A percentile compares a stretch with the other conserved stretches of the same genome.
Conservation (phyloP, 352 stramenopile genomes). For the Phytophthora citricola region DNA sequence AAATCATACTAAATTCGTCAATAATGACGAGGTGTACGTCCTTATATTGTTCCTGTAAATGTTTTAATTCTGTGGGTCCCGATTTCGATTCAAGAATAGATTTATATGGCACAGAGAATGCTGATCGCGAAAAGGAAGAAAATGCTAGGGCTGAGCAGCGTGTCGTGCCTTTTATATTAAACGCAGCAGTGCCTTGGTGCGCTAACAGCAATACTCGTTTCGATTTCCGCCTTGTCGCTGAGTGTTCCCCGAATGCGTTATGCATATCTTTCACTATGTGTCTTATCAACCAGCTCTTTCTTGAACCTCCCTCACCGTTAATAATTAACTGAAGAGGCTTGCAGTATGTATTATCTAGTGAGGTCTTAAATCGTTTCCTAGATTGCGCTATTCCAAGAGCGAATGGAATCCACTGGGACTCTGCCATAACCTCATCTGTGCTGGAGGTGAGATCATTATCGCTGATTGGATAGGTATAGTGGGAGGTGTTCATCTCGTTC, state of each 20-base stretch:
- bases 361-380: background rate
- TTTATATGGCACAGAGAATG: background rate
- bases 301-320: background rate
- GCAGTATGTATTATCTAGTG: background rate
- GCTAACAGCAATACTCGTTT: background rate
- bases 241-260: background rate
- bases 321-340: constrained; percentile 1
- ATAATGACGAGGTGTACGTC: constrained; percentile 6
- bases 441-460: no score
- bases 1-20: constrained; percentile 9
- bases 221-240: background rate
- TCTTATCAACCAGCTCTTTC: background rate
- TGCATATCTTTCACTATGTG: constrained; percentile 9
- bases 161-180: constrained; percentile 7
- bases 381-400: background rate
- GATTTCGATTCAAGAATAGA: background rate
- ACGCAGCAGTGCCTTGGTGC: background rate
- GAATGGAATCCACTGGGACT: background rate
- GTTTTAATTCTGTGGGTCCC: background rate
- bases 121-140: background rate
- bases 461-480: no score
- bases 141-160: background rate
- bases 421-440: background rate
- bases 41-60: background rate
- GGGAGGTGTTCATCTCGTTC: no score